Base-by-base conservation (phyloP, 1,139 yeast genomes). In the Taiozyma onychis region DNA sequence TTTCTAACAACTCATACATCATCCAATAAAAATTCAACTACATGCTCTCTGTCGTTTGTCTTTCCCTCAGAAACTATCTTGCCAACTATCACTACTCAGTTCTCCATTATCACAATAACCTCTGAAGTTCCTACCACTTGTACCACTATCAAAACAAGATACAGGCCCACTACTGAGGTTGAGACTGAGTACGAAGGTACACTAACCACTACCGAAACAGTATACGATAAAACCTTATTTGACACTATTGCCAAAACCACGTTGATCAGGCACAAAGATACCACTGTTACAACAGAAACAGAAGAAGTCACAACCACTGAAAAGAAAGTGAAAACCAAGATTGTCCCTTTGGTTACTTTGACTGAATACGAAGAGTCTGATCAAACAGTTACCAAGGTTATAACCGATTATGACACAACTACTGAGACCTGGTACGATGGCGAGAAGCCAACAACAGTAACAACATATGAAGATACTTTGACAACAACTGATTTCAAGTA, bases 291-390 rank as follows among this genome's bases (percentile, higher is more conserved):
- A 8, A 53, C 57, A 2, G 53, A 41, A 13, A 54, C 57, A 2
- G 50, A 39, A 4, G 51, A 53, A 8, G 45, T 43, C 3, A 54
- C 54, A 4, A 44, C 44, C 3, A 48, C 55, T 1, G 22, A 39
- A 6, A 49, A 53, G 2, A 48, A 53, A 21, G 50, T 60, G 11
- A 55, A 56, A 34, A 54, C 57, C 10, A 55, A 55, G n/a, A 41
- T 55, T 4, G 41, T 59, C 39, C 55, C 63, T 4, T 45, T 51
- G 22, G 47, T 49, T 13, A 56, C 60, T 6, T 41, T 53, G 4
- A 55, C 60, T 2, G 62, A 54, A 43, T 48, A 47, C 32, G 60
- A 54, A 30, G 63, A 58, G 41, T 55, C 58, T 6, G 62, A 61
- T 39, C 34, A 57, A 26, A 59, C 61, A 2, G 56, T 59, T 51